These are phyloP conservation scores for Coniferiporia weirii DNA, from an alignment of 1,284 basidiomycete genomes.

Conservation along the genomic window DNA sequence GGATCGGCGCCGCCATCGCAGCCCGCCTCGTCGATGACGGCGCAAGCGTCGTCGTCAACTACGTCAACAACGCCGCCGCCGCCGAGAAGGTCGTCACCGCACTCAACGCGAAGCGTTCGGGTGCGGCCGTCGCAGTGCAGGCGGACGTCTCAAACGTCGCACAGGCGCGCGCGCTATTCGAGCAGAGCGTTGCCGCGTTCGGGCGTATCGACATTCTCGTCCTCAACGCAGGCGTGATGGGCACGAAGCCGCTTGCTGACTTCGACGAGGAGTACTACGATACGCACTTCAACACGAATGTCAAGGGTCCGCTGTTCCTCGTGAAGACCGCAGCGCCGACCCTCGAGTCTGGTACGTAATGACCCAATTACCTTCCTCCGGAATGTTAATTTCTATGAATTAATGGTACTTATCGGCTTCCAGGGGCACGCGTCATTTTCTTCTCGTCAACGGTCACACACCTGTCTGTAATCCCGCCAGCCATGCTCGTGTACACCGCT, in stretches of 20 bases:
- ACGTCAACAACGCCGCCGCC: constrained; percentile 34
- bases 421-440: constrained; percentile 50
- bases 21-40: constrained; percentile 47
- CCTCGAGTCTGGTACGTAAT: constrained; percentile 38
- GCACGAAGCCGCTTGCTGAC: constrained; percentile 38
- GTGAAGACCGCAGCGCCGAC: constrained; percentile 41
- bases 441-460: constrained; percentile 47
- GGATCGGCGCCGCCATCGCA: constrained; percentile 52
- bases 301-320: constrained; percentile 54
- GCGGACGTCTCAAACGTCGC: constrained; percentile 37
- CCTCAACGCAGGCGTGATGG: constrained; percentile 51
- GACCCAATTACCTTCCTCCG: neutral
- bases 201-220: constrained; percentile 52
- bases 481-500: constrained; percentile 45
- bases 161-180: constrained; percentile 25
- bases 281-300: constrained; percentile 45
- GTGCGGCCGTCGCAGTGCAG: constrained; percentile 45
- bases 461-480: constrained; percentile 39
- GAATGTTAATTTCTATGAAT: neutral
- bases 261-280: constrained; percentile 48
- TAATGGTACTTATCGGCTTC: too few relatives aligned
- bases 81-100: constrained; percentile 41
- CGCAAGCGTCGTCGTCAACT: constrained; percentile 56
- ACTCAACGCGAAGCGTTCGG: constrained; percentile 38
- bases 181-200: constrained; percentile 40